Evolutionary conservation across 1,284 basidiomycete species (phyloP).

Genomic region (Microbotryomycetes sp.): DNA sequence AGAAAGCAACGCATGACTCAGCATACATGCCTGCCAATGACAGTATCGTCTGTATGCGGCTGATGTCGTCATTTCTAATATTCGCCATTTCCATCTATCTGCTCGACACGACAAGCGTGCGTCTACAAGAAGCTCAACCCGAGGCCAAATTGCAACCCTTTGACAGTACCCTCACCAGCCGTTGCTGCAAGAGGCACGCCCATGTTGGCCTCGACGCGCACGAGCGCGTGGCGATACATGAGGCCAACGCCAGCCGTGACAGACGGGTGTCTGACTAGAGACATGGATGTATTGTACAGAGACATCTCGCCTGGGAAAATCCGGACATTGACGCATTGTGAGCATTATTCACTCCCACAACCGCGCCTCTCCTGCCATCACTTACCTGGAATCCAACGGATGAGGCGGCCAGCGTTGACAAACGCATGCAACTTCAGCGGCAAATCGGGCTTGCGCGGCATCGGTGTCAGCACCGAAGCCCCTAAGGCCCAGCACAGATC

Average conservation of each 20-base stretch:
- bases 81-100: background rate
- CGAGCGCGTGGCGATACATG: conserved; percentile 78
- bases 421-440: conserved; percentile 80
- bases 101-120: background rate
- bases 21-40: too few species aligned
- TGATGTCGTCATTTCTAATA: too few species aligned
- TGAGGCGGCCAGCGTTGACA: conserved; percentile 78
- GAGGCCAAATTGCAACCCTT: conserved; percentile 85
- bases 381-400: conserved; percentile 33
- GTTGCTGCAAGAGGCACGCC: conserved; percentile 77
- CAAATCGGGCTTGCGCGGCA: conserved; percentile 75
- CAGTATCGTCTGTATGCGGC: too few species aligned
- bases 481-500: conserved; percentile 82
- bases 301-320: background rate
- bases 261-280: conserved; percentile 41
- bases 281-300: background rate
- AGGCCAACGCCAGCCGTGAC: conserved; percentile 80
- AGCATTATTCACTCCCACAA: too few species aligned
- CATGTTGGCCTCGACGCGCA: conserved; percentile 84
- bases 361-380: too few species aligned
- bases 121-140: conserved; percentile 65
- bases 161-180: conserved; percentile 64
- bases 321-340: conserved; percentile 43
- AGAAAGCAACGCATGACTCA: too few species aligned
- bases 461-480: conserved; percentile 66